These are phyloP conservation scores for Chlorella sp. DNA, from an alignment of 139 green algal species.

Conservation along the genomic window DNA sequence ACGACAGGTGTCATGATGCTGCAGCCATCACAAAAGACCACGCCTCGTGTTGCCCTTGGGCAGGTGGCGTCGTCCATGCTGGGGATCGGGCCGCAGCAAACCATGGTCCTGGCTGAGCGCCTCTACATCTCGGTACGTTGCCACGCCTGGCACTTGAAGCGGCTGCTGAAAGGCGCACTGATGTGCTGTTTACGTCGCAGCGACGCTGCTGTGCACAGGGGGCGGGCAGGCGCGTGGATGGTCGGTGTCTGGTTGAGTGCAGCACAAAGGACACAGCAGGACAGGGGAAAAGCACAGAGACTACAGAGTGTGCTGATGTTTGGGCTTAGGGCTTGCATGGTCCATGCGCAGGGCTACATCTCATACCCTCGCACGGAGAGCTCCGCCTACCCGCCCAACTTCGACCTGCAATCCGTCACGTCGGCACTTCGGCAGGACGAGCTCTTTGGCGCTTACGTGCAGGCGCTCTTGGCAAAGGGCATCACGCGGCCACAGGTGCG, in stretches of 20 bases:
- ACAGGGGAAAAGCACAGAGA: no score
- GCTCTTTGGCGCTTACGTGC: conserved; percentile 4
- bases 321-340: no score
- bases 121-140: conserved; percentile 68
- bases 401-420: conserved; percentile 55
- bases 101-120: conserved; percentile 80
- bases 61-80: conserved; percentile 51
- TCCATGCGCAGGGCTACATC: conserved; percentile 49
- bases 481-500: conserved; percentile 45
- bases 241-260: no score
- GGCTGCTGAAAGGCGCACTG: no score
- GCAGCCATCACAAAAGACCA: no score
- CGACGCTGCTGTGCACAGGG: no score
- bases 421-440: neutral
- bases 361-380: conserved; percentile 87
- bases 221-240: no score
- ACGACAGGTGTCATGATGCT: no score
- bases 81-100: conserved; percentile 67
- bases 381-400: conserved; percentile 76
- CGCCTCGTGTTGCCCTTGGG: neutral
- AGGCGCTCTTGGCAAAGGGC: conserved; percentile 43
- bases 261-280: no score
- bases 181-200: no score
- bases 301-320: no score
- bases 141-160: no score